phyloP scores from a whole-genome alignment of 768 basidiomycete species.

The Leccinum boreale region DNA sequence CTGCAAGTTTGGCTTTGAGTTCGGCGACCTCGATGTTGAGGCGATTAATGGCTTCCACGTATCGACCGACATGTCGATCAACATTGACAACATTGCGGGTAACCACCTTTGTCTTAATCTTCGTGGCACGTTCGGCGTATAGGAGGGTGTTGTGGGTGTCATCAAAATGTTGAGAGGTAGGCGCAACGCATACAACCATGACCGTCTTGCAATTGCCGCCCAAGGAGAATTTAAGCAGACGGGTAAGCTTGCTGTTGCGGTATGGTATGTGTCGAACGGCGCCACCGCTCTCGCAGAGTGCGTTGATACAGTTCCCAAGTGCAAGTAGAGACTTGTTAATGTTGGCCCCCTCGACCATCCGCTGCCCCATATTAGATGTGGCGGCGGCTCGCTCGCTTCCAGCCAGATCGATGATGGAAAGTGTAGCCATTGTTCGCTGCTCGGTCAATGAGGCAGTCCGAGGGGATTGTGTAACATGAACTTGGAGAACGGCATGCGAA shows the following conservation, averaged over 20 bases:
- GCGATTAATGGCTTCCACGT: slow-evolving; percentile 90
- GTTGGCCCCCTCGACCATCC: slow-evolving; percentile 98
- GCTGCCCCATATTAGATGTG: slow-evolving; percentile 94
- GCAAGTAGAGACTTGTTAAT: slow-evolving; percentile 99
- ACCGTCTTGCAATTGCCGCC: slow-evolving; percentile 99
- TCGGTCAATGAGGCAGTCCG: slow-evolving; percentile 83
- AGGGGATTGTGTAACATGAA: slow-evolving; percentile 86
- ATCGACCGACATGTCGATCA: slow-evolving; percentile 91
- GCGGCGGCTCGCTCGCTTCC: slow-evolving; percentile 97
- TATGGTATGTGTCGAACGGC: slow-evolving; percentile 91
- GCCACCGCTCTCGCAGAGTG: slow-evolving; percentile 91
- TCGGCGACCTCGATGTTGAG: slow-evolving; percentile 81
- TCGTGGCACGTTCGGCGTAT: slow-evolving; percentile 96
- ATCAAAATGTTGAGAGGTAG: slow-evolving; percentile 93
- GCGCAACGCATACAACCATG: slow-evolving; percentile 98
- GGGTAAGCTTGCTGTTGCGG: slow-evolving; percentile 97
- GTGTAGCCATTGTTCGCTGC: slow-evolving; percentile 79
- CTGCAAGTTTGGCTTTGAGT: slow-evolving; percentile 82
- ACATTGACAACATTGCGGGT: slow-evolving; percentile 95
- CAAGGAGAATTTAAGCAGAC: slow-evolving; percentile 94
- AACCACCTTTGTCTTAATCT: slow-evolving; percentile 97
- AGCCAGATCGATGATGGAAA: slow-evolving; percentile 97
- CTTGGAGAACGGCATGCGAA: slow-evolving; percentile 96
- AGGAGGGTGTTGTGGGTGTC: slow-evolving; percentile 98
- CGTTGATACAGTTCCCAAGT: slow-evolving; percentile 97